These are phyloP conservation scores for Pseudofabraea citricarpa DNA, from an alignment of 2,329 filamentous ascomycete species.

Conservation along the genomic window DNA sequence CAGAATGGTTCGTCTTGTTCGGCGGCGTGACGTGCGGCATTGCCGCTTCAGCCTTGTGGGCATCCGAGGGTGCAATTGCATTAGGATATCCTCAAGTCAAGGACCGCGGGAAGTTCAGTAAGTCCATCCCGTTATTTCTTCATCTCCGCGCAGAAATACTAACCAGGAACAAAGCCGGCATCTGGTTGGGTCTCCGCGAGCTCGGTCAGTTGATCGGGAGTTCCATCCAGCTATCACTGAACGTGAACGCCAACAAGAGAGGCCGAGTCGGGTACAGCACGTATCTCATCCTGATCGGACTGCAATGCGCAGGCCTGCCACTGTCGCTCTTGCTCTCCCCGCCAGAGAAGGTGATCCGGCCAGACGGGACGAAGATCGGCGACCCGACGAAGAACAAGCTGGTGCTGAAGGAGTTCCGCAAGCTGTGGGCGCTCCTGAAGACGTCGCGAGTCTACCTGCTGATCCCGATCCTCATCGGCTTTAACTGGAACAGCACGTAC, in stretches of 20 bases:
- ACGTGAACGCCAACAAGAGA: constrained; percentile 47
- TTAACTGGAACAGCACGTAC: constrained; percentile 57
- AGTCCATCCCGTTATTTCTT: constrained; percentile 11
- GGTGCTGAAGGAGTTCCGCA: constrained; percentile 53
- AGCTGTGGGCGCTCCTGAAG: constrained; percentile 52
- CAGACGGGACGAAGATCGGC: constrained; percentile 49
- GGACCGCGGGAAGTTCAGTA: constrained; percentile 51
- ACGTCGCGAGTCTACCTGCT: constrained; percentile 55
- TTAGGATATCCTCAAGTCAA: constrained; percentile 66
- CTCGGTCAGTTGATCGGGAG: constrained; percentile 65
- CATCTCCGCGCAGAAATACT: background rate
- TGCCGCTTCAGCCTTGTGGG: constrained; percentile 60
- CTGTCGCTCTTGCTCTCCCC: constrained; percentile 56
- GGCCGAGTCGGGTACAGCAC: constrained; percentile 66
- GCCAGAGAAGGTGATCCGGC: constrained; percentile 57
- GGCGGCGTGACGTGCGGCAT: constrained; percentile 66
- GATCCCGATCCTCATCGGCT: constrained; percentile 62
- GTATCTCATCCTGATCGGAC: constrained; percentile 63
- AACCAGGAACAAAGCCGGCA: constrained; percentile 42
- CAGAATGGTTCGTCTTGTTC: constrained; percentile 61
- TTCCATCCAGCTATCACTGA: constrained; percentile 64
- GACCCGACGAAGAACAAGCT: constrained; percentile 50
- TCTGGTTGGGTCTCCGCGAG: constrained; percentile 57
- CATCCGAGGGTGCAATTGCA: constrained; percentile 67
- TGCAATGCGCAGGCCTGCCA: constrained; percentile 61